phyloP scores from a whole-genome alignment of 345 rosid species.

The Pugionium dolabratum region DNA sequence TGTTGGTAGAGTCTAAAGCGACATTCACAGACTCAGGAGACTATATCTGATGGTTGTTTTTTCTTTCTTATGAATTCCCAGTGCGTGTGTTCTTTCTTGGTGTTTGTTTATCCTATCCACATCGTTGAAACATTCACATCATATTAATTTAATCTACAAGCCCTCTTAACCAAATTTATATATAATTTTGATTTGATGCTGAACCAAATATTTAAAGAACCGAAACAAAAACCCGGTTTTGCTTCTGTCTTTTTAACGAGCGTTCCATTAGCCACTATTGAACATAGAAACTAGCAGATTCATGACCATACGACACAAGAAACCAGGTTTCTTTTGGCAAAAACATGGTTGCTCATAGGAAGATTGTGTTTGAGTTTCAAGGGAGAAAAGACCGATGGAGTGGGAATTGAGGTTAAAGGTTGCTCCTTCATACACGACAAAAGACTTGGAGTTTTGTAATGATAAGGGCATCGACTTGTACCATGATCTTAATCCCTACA shows the following conservation, averaged over 20 bases:
- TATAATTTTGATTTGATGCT: too few relatives aligned
- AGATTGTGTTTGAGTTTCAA: slow-evolving; percentile 37
- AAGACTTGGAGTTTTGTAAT: slow-evolving; percentile 77
- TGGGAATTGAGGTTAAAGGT: slow-evolving; percentile 92
- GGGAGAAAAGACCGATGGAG: slow-evolving; percentile 96
- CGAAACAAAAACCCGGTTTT: too few relatives aligned
- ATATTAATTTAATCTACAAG: too few relatives aligned
- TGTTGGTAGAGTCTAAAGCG: slow-evolving; percentile 64
- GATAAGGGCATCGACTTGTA: slow-evolving; percentile 73
- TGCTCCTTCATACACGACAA: slow-evolving; percentile 70
- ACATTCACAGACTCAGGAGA: not conserved
- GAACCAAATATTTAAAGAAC: too few relatives aligned
- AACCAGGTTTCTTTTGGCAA: too few relatives aligned
- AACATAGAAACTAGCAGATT: not conserved
- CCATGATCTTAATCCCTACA: slow-evolving; percentile 89
- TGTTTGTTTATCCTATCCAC: too few relatives aligned
- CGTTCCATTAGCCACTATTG: slow-evolving; percentile 12
- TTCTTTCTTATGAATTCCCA: not conserved
- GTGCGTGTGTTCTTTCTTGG: not conserved
- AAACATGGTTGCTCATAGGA: slow-evolving; percentile 8
- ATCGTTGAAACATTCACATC: too few relatives aligned
- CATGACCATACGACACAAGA: too few relatives aligned
- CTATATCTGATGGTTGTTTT: not conserved
- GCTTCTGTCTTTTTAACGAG: not conserved
- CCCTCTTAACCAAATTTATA: too few relatives aligned